Evolutionary conservation across 2,329 filamentous ascomycete genomes (phyloP), one percentile per base, ranked within the genome.

Genomic region (Pleurostoma richardsiae): DNA sequence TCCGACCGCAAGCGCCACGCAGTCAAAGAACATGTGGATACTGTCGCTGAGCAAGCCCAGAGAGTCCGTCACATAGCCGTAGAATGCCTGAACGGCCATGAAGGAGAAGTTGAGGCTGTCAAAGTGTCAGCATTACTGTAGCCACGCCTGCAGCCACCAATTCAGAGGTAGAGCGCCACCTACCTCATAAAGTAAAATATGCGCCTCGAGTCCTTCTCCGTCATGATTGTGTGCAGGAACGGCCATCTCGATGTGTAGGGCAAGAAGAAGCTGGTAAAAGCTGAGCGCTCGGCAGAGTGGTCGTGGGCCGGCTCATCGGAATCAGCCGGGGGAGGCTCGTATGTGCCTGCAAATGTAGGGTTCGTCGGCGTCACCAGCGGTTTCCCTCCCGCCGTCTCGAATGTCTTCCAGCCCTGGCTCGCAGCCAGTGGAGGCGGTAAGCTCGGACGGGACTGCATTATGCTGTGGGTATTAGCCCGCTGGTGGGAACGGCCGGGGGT

Each of bases 11-110:
- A 99, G 77, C 26, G 92, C 94, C 33, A 96, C 83, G 56, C 94
- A 99, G 67, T 99, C 94, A 58, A 99, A 97, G 60, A 99, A 92
- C 94, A 99, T 99, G 69, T 99, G 94, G 52, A 99, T 94, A 59
- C 91, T 97, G 67, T 99, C 94, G 55, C 90, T 96, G 19, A 99
- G 80, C n/a, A 99, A 76, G 3, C 94, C 94, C 4, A 99, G 73
- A 0, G 94, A 99, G 55, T 95, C 91, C 4, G 90, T 97, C 8
- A 94, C 71, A 58, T 94, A 95, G 42, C 94, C 94, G 60, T 99
- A 99, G 51, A 92, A 90, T 39, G 91, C 87, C 60, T 99, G 94
- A 1, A 99, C 82, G 31, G 88, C 71, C 94, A 99, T 99, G 65
- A 99, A 99, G 5, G 75, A 77, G 56, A 99, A 90, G 62, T 99